These are phyloP conservation scores for Talaromyces borbonicus DNA, from an alignment of 495 filamentous ascomycete genomes.

Conservation along the genomic window DNA sequence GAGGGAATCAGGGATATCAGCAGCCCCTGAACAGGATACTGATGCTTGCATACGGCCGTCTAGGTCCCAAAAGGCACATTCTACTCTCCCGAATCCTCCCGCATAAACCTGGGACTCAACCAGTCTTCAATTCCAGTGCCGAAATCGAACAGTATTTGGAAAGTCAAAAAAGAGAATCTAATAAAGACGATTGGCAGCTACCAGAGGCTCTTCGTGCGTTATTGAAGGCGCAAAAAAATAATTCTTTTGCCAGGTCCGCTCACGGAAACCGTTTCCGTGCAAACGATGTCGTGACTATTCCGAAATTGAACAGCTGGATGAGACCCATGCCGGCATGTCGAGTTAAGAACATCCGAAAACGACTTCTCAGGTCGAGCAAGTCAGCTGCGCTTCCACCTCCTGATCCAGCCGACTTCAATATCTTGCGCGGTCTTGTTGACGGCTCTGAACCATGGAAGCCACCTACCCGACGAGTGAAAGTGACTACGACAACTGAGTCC, in stretches of 20 bases:
- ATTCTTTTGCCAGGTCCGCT: not conserved
- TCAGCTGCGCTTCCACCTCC: constrained; percentile 61
- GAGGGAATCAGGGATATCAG: constrained; percentile 57
- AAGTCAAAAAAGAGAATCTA: constrained; percentile 10
- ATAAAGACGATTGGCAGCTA: constrained; percentile 28
- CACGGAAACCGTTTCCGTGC: constrained; percentile 13
- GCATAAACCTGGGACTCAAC: constrained; percentile 2
- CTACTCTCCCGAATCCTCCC: constrained; percentile 43
- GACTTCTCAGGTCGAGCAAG: constrained; percentile 49
- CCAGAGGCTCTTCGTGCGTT: constrained; percentile 23
- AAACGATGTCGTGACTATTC: constrained; percentile 35
- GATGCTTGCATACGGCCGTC: constrained; percentile 60
- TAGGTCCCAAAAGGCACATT: constrained; percentile 55
- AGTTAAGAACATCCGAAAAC: constrained; percentile 44
- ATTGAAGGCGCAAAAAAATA: constrained; percentile 27
- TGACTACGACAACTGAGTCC: constrained; percentile 1
- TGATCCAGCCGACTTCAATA: constrained; percentile 51
- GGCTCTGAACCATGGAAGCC: constrained; percentile 39
- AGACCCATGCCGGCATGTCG: constrained; percentile 43
- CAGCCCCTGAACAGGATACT: constrained; percentile 55
- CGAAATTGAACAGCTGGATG: constrained; percentile 54
- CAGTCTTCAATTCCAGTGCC: not conserved
- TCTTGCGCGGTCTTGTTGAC: constrained; percentile 46
- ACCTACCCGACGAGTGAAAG: constrained; percentile 24
- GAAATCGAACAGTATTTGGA: constrained; percentile 17